Conservation (phyloP, 345 rosid genomes). For the Pseudoturritis turrita region DNA sequence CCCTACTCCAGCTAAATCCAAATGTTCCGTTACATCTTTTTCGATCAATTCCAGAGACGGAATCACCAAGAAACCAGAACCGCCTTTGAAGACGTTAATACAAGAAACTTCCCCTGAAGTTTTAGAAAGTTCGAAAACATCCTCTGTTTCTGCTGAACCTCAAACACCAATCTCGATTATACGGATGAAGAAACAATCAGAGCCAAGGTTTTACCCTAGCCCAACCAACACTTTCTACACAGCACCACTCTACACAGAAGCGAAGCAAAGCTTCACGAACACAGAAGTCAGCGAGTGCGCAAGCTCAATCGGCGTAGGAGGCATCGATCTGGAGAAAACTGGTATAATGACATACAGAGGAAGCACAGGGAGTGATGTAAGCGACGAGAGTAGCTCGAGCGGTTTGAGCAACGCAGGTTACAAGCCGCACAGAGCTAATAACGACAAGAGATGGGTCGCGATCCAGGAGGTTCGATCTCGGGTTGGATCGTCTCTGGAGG, state of each 20-base stretch:
- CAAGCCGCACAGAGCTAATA: slow-evolving; percentile 81
- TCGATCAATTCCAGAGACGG: slow-evolving; percentile 40
- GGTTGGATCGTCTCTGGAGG: slow-evolving; percentile 36
- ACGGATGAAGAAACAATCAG: slow-evolving; percentile 39
- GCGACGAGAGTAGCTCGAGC: slow-evolving; percentile 92
- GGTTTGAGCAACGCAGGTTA: slow-evolving; percentile 53
- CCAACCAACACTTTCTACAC: slow-evolving; percentile 60
- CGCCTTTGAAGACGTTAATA: slow-evolving; percentile 21
- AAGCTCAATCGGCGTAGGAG: slow-evolving; percentile 42
- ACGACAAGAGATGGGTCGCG: slow-evolving; percentile 87
- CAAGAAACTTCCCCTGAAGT: slow-evolving; percentile 35
- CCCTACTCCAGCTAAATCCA: slow-evolving; percentile 28
- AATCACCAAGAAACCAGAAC: slow-evolving; percentile 38
- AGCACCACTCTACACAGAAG: slow-evolving; percentile 46
- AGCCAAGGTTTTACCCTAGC: slow-evolving; percentile 45
- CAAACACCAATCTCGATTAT: slow-evolving; percentile 32
- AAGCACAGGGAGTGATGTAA: slow-evolving; percentile 80
- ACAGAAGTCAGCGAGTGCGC: slow-evolving; percentile 66
- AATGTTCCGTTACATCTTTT: slow-evolving; percentile 35
- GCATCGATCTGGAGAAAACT: slow-evolving; percentile 57
- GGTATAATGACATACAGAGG: slow-evolving; percentile 49
- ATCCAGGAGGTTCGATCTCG: slow-evolving; percentile 60
- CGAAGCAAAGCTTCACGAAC: slow-evolving; percentile 74
- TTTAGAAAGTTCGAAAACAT: slow-evolving; percentile 32
- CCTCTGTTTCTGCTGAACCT: slow-evolving; percentile 40